Percentiles rank a stretch among this genome's conserved stretches.
Evolutionary conservation across 495 filamentous ascomycete genomes (phyloP).

Genomic region (Aspergillus nidulans): DNA sequence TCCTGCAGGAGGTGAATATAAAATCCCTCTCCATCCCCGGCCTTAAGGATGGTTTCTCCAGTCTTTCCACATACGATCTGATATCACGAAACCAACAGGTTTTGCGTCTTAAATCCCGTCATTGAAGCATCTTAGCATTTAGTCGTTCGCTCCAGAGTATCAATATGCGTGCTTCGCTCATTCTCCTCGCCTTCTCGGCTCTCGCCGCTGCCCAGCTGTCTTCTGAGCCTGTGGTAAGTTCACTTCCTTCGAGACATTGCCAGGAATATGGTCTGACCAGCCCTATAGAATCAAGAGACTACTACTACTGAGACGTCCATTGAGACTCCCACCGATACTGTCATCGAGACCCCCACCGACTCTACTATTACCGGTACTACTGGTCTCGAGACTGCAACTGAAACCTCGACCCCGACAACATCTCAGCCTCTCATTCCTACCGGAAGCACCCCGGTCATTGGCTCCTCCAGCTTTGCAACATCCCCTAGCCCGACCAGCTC

Average conservation of each 20-base stretch:
- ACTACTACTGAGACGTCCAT: slow-evolving; percentile 18
- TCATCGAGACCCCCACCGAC: slow-evolving; percentile 6
- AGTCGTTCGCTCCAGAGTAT: slow-evolving; percentile 2
- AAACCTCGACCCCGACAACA: slow-evolving; percentile 5
- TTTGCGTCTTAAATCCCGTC: not conserved
- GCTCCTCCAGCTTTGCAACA: slow-evolving; percentile 9
- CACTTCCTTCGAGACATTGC: not conserved
- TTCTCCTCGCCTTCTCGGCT: slow-evolving; percentile 40
- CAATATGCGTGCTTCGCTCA: slow-evolving; percentile 40
- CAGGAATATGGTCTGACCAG: not conserved
- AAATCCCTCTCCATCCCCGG: slow-evolving; percentile 14
- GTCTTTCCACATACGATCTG: not conserved
- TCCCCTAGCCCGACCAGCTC: slow-evolving; percentile 10
- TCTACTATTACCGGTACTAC: not conserved
- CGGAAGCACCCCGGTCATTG: slow-evolving; percentile 16
- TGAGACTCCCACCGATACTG: not conserved
- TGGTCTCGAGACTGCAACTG: not conserved
- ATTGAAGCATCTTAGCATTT: not conserved
- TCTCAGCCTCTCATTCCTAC: slow-evolving; percentile 22
- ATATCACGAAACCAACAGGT: no score
- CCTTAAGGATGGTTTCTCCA: slow-evolving; percentile 3
- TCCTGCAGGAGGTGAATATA: slow-evolving; percentile 16
- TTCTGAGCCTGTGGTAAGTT: slow-evolving; percentile 19
- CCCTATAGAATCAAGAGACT: not conserved
- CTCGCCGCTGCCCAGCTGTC: slow-evolving; percentile 32